A percentile compares a stretch with the other conserved stretches of the same genome.
Evolutionary conservation across 2,329 filamentous ascomycete genomes (phyloP).

Genomic region (Beauveria sp.): DNA sequence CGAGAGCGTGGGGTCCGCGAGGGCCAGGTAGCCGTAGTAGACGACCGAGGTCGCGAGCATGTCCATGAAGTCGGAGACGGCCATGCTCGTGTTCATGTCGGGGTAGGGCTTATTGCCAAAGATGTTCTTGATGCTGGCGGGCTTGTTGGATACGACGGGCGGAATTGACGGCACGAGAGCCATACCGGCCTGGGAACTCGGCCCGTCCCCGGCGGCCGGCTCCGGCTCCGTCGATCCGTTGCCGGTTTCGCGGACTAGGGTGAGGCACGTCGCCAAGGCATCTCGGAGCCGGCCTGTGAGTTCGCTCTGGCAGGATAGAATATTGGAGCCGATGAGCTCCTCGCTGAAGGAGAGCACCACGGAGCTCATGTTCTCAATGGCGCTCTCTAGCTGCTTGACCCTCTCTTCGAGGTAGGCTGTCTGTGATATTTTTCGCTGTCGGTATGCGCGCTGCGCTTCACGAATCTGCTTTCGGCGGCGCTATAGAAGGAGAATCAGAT

Average conservation of each 20-base stretch:
- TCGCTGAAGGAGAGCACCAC: constrained; percentile 14
- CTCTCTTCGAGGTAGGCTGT: constrained; percentile 61
- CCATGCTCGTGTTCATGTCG: constrained; percentile 6
- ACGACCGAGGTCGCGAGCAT: constrained; percentile 10
- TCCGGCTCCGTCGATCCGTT: not conserved
- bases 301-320: constrained; percentile 11
- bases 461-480: constrained; percentile 74
- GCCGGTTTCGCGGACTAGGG: constrained; percentile 3
- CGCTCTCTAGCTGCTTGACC: constrained; percentile 54
- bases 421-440: constrained; percentile 68
- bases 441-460: constrained; percentile 70
- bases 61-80: constrained; percentile 13
- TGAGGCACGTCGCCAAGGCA: constrained; percentile 13
- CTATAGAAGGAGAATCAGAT: constrained; percentile 28
- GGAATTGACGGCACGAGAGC: constrained; percentile 2
- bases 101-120: constrained; percentile 7
- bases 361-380: constrained; percentile 61
- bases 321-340: constrained; percentile 13
- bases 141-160: not conserved
- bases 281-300: constrained; percentile 13
- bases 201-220: not conserved
- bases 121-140: not conserved
- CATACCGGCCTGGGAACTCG: not conserved
- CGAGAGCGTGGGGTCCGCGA: constrained; percentile 12
- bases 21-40: constrained; percentile 12